phyloP scores from a whole-genome alignment of 768 basidiomycete species.

The Tricholomella constricta region DNA sequence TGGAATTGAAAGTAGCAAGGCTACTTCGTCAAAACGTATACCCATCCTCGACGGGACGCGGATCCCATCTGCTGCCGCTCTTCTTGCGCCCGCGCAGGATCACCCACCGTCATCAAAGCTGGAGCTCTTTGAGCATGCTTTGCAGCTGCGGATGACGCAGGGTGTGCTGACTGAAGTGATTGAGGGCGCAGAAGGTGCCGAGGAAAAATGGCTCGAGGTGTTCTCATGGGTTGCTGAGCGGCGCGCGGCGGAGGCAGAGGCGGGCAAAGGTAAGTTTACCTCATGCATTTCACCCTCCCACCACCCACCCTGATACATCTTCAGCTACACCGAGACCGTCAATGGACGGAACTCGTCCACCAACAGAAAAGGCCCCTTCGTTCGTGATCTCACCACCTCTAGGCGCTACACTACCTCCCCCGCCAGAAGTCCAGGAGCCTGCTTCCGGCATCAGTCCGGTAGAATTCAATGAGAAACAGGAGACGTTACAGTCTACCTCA shows the following conservation, averaged over 20 bases:
- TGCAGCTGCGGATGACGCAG: conserved; percentile 87
- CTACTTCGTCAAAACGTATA: conserved; percentile 4
- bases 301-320: neutral
- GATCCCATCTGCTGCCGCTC: conserved; percentile 41
- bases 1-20: neutral
- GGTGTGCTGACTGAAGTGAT: conserved; percentile 78
- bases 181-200: conserved; percentile 84
- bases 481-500: conserved; percentile 23
- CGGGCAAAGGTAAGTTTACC: conserved; percentile 10
- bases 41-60: conserved; percentile 23
- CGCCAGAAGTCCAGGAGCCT: conserved; percentile 4
- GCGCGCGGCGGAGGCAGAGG: conserved; percentile 25
- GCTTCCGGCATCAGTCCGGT: neutral
- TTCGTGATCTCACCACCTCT: conserved; percentile 2
- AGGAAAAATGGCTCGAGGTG: conserved; percentile 77
- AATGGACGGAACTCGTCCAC: conserved; percentile 15
- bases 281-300: neutral
- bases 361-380: conserved; percentile 10
- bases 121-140: conserved; percentile 72
- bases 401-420: neutral
- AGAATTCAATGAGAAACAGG: conserved; percentile 8
- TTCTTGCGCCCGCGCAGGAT: conserved; percentile 50
- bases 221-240: conserved; percentile 84
- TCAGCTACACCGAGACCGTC: conserved; percentile 17
- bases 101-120: conserved; percentile 50